These are phyloP conservation scores for Amanita exitialis DNA, from an alignment of 768 basidiomycete species.

Conservation along the genomic window DNA sequence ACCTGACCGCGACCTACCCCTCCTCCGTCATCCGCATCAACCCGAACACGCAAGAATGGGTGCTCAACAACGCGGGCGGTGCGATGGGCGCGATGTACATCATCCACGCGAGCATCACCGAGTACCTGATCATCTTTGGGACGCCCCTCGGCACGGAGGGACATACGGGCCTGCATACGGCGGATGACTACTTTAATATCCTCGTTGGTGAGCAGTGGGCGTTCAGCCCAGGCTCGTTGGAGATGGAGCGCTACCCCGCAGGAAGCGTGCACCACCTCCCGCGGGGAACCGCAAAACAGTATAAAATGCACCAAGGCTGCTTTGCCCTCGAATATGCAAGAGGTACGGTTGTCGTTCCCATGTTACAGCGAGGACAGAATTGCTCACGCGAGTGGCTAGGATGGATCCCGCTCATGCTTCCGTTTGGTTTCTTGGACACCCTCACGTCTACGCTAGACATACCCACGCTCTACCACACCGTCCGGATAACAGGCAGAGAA, in stretches of 20 bases:
- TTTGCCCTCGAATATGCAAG: constrained; percentile 93
- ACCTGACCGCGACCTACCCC: constrained; percentile 70
- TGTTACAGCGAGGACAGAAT: neutral
- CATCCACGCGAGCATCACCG: constrained; percentile 93
- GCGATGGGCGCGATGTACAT: constrained; percentile 99
- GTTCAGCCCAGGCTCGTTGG: constrained; percentile 68
- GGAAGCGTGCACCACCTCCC: constrained; percentile 82
- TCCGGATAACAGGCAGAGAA: constrained; percentile 71
- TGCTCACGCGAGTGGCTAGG: constrained; percentile 34
- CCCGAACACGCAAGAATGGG: constrained; percentile 69
- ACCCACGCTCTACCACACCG: constrained; percentile 71
- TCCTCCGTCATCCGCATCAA: constrained; percentile 43
- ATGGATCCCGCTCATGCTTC: constrained; percentile 96
- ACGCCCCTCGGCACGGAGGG: constrained; percentile 97
- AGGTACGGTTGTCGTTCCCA: constrained; percentile 38
- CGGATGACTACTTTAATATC: constrained; percentile 98
- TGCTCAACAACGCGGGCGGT: constrained; percentile 95
- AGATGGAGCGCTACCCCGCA: constrained; percentile 77
- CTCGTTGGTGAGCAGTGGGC: constrained; percentile 94
- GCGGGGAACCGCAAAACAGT: constrained; percentile 85
- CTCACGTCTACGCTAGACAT: constrained; percentile 86
- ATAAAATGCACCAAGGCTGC: constrained; percentile 95
- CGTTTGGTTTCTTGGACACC: constrained; percentile 84
- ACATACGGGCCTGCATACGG: constrained; percentile 87
- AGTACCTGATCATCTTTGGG: constrained; percentile 94